A percentile compares a stretch with the other conserved stretches of the same genome.
Evolutionary conservation across 2,329 filamentous ascomycete species (phyloP).

Genomic region (Xylariaceae sp.): DNA sequence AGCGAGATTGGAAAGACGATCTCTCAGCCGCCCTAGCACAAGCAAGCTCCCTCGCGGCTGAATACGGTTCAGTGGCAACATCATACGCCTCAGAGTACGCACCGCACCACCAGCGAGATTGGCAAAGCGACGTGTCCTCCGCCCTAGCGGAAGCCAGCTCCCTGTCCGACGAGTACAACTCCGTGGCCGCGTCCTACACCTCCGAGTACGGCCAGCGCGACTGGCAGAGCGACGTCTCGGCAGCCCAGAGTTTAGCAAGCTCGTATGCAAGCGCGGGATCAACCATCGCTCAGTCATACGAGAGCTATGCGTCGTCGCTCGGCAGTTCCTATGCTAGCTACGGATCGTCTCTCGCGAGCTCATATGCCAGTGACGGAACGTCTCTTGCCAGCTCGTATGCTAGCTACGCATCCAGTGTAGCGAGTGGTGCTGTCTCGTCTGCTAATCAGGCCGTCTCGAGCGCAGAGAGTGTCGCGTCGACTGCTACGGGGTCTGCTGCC

Average conservation of each 20-base stretch:
- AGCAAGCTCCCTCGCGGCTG: background rate
- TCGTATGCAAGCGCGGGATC: conserved; percentile 3
- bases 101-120: conserved; percentile 8
- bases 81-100: conserved; percentile 2
- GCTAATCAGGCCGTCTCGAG: conserved; percentile 17
- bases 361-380: conserved; percentile 1
- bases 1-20: conserved; percentile 10
- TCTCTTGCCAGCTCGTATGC: conserved; percentile 9
- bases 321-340: conserved; percentile 10
- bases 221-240: conserved; percentile 18
- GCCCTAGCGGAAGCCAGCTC: conserved; percentile 10
- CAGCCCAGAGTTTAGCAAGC: conserved; percentile 17
- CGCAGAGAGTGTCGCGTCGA: conserved; percentile 21
- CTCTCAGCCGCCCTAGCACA: conserved; percentile 8
- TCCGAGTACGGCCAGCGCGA: conserved; percentile 1
- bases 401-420: conserved; percentile 14
- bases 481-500: conserved; percentile 14
- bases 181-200: conserved; percentile 5
- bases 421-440: conserved; percentile 10
- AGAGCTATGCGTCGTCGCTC: background rate
- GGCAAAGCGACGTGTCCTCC: background rate
- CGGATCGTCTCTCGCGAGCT: conserved; percentile 11
- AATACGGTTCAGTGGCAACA: conserved; percentile 4
- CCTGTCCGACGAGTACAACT: background rate
- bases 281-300: background rate